Evolutionary conservation across 1,284 basidiomycete species (phyloP).

Genomic region (Leccinum subrobustum): DNA sequence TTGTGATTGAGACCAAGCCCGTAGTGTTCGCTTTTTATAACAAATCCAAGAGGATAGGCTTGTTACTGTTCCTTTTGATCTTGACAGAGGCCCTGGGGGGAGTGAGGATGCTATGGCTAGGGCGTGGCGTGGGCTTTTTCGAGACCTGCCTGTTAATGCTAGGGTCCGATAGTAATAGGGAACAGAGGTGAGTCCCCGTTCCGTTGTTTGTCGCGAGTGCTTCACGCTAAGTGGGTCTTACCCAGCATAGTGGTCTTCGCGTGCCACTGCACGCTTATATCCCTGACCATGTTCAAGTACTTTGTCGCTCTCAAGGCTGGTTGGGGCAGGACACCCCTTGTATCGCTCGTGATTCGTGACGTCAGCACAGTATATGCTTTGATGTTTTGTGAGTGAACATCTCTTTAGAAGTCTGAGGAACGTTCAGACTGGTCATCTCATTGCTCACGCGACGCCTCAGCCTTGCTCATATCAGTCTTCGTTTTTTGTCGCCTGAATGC

Average conservation of each 20-base stretch:
- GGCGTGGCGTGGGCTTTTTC: neutral
- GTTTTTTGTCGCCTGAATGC: constrained; percentile 11
- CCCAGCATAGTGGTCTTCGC: constrained; percentile 17
- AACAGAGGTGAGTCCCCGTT: constrained; percentile 13
- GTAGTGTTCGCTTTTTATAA: constrained; percentile 26
- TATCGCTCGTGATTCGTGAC: constrained; percentile 23
- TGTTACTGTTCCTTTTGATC: constrained; percentile 15
- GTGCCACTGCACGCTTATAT: constrained; percentile 21
- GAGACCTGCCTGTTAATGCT: constrained; percentile 17
- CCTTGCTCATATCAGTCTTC: constrained; percentile 10
- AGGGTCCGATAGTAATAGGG: neutral
- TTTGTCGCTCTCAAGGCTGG: constrained; percentile 8
- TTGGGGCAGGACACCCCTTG: constrained; percentile 19
- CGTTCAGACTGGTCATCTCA: neutral
- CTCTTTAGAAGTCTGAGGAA: neutral
- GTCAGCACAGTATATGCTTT: constrained; percentile 13
- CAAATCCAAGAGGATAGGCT: constrained; percentile 15
- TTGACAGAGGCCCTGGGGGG: constrained; percentile 7
- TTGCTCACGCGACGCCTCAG: constrained; percentile 11
- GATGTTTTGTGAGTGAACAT: constrained; percentile 12
- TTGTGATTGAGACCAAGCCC: neutral
- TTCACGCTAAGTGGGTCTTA: neutral
- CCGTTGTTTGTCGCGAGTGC: neutral
- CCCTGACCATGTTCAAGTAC: constrained; percentile 24
- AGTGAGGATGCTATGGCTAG: constrained; percentile 8